A percentile compares a stretch with the other conserved stretches of the same genome.
phyloP scores from a whole-genome alignment of 169 alveolate species.

The Perkinsus marinus region DNA sequence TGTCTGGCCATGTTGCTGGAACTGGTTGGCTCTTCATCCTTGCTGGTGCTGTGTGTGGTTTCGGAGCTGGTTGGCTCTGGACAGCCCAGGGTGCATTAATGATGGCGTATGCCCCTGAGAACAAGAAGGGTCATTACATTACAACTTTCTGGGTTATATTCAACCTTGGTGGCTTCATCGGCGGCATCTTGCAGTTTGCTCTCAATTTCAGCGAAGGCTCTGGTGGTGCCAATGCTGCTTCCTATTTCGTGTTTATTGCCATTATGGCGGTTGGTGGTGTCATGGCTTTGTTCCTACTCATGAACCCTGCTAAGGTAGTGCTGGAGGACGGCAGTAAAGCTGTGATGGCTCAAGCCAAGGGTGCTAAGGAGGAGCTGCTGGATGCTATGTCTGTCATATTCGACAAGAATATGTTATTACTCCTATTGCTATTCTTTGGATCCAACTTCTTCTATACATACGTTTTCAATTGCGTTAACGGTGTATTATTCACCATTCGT shows the following conservation, averaged over 20 bases:
- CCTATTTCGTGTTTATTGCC: neutral
- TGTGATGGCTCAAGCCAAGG: neutral
- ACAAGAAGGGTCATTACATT: constrained; percentile 10
- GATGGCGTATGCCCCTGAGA: constrained; percentile 26
- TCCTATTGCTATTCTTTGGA: constrained; percentile 13
- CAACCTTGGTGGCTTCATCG: constrained; percentile 28
- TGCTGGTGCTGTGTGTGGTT: constrained; percentile 1
- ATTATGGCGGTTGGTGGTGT: neutral
- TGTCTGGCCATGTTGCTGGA: neutral
- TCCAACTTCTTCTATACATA: constrained; percentile 31
- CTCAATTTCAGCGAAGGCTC: constrained; percentile 7
- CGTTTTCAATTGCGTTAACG: constrained; percentile 24
- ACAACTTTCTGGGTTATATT: constrained; percentile 26
- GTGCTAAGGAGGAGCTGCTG: neutral
- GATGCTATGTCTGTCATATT: neutral
- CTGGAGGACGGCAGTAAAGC: neutral
- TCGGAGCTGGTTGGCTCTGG: constrained; percentile 30
- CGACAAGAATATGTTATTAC: neutral
- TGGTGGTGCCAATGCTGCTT: neutral
- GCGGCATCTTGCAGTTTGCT: constrained; percentile 19
- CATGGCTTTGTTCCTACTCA: neutral
- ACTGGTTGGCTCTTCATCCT: neutral
- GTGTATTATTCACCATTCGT: constrained; percentile 19
- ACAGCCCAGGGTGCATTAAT: constrained; percentile 28
- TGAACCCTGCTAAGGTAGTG: neutral